Conservation (phyloP, 495 filamentous ascomycete species). For the Barbatosphaeria neglecta region DNA sequence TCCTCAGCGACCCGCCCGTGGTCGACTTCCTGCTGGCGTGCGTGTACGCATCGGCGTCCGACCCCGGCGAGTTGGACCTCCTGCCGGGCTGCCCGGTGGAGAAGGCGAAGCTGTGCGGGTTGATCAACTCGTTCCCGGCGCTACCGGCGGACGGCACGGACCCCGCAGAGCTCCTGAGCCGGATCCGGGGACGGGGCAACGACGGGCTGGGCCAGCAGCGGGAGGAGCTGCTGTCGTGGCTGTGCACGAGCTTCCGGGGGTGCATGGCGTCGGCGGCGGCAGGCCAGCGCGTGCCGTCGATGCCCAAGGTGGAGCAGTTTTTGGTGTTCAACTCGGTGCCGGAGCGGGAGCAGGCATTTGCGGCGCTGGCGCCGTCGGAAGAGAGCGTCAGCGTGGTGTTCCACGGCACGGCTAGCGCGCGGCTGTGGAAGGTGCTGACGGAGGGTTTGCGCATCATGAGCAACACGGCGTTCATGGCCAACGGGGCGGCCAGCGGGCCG, state of each 20-base stretch:
- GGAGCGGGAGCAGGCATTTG: constrained; percentile 11
- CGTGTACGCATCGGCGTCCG: constrained; percentile 9
- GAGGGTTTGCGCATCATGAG: constrained; percentile 15
- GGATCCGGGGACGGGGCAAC: not conserved
- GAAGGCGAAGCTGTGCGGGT: not conserved
- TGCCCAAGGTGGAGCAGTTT: constrained; percentile 21
- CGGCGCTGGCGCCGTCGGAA: not conserved
- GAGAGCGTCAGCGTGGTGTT: constrained; percentile 13
- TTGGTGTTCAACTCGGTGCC: constrained; percentile 17
- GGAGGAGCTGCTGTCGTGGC: constrained; percentile 15
- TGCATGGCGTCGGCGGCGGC: constrained; percentile 16
- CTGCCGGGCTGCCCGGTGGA: constrained; percentile 14
- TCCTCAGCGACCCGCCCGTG: constrained; percentile 5
- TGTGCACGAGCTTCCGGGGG: constrained; percentile 14
- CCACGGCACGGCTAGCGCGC: constrained; percentile 20
- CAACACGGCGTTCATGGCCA: constrained; percentile 12
- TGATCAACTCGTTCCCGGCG: constrained; percentile 10
- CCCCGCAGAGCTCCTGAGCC: not conserved
- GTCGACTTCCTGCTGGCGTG: constrained; percentile 9
- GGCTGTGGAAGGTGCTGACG: constrained; percentile 16
- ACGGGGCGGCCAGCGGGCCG: constrained; percentile 16
- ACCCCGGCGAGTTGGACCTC: constrained; percentile 8
- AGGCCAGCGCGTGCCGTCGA: constrained; percentile 9
- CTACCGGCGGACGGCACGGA: not conserved
- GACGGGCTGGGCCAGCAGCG: not conserved